A percentile compares a stretch with the other conserved stretches of the same genome.
Conservation (phyloP, 768 basidiomycete species). For the Mycena floridula region DNA sequence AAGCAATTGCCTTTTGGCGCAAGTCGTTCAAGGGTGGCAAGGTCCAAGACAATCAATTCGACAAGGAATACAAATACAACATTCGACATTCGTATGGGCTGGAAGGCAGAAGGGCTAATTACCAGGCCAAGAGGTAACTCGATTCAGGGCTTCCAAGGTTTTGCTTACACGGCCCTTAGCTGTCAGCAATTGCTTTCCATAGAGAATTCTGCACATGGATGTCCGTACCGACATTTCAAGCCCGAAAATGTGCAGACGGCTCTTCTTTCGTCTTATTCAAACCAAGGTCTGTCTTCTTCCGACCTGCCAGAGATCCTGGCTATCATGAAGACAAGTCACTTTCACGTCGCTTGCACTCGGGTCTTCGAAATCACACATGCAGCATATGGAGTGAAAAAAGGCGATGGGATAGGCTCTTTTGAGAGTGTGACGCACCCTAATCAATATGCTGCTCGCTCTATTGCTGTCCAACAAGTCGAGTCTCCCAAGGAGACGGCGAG, state of each 20-base stretch:
- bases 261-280: conserved; percentile 61
- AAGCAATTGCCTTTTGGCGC: conserved; percentile 91
- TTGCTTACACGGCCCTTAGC: conserved; percentile 32
- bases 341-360: conserved; percentile 94
- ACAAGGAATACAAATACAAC: conserved; percentile 97
- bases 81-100: conserved; percentile 93
- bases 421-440: conserved; percentile 95
- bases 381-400: conserved; percentile 67
- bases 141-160: neutral
- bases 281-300: conserved; percentile 52
- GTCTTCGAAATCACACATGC: conserved; percentile 94
- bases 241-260: conserved; percentile 76
- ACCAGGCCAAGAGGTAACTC: conserved; percentile 78
- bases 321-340: conserved; percentile 74
- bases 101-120: conserved; percentile 93
- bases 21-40: conserved; percentile 62
- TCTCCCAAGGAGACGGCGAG: conserved; percentile 36
- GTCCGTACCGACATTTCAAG: conserved; percentile 89
- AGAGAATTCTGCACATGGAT: conserved; percentile 74
- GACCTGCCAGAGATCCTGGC: conserved; percentile 82
- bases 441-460: conserved; percentile 73
- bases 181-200: conserved; percentile 82
- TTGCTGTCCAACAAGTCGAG: conserved; percentile 59
- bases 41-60: conserved; percentile 91
- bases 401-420: conserved; percentile 80